Percentiles rank a stretch among this genome's conserved stretches.
Evolutionary conservation across 1,139 yeast species (phyloP).

Genomic region (Nakaseomyces delphensis): DNA sequence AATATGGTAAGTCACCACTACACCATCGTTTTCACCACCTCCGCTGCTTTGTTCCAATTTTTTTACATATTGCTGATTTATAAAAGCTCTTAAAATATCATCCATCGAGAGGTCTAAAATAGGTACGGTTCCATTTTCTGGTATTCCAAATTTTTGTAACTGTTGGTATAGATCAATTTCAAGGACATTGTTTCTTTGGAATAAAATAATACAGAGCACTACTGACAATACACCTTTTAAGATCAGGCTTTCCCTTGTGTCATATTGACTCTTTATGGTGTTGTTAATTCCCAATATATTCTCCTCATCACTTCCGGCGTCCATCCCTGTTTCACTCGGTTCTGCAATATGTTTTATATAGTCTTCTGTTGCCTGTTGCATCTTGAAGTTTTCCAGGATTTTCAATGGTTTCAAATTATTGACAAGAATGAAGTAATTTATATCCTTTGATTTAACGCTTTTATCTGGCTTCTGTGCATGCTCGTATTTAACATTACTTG

Average conservation of each 20-base stretch:
- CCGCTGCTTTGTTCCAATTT: constrained; percentile 20
- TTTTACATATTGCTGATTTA: constrained; percentile 20
- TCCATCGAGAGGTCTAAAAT: constrained; percentile 18
- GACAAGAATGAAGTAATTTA: background rate
- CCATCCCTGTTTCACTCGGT: background rate
- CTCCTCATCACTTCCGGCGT: background rate
- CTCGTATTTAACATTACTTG: background rate
- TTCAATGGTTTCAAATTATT: constrained; percentile 1
- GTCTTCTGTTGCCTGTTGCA: background rate
- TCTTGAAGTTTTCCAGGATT: background rate
- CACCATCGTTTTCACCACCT: constrained; percentile 19
- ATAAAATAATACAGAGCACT: constrained; percentile 18
- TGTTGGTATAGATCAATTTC: constrained; percentile 20
- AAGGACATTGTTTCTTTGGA: constrained; percentile 26
- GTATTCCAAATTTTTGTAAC: constrained; percentile 24
- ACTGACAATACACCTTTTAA: constrained; percentile 23
- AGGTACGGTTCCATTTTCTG: constrained; percentile 25
- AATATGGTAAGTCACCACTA: constrained; percentile 18
- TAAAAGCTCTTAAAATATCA: constrained; percentile 20
- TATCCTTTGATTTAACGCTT: background rate
- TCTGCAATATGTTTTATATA: background rate
- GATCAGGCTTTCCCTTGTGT: constrained; percentile 10
- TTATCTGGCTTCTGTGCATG: background rate
- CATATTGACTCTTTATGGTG: constrained; percentile 1
- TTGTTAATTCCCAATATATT: constrained; percentile 8